These are phyloP conservation scores for Candida koratica DNA, from an alignment of 805 yeast species.

Conservation along the genomic window DNA sequence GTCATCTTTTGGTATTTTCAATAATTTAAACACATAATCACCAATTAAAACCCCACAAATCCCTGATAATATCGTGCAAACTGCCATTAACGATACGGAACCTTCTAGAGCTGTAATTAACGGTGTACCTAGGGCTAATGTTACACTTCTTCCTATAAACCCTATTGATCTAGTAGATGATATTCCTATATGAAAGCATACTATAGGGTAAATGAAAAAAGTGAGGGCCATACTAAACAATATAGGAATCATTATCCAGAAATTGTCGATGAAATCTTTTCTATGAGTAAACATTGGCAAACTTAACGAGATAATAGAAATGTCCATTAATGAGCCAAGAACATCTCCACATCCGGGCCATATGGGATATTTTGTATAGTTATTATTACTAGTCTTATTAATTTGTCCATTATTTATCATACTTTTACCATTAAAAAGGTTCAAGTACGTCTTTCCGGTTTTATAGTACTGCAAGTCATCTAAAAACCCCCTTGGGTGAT, in stretches of 20 bases:
- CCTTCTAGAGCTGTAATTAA: constrained; percentile 65
- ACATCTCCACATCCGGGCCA: constrained; percentile 86
- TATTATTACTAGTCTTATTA: constrained; percentile 11
- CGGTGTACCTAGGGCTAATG: constrained; percentile 77
- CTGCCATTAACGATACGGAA: constrained; percentile 68
- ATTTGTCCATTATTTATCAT: constrained; percentile 26
- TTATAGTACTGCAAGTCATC: constrained; percentile 52
- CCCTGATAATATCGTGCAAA: constrained; percentile 73
- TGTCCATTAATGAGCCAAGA: constrained; percentile 65
- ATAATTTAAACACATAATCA: constrained; percentile 46
- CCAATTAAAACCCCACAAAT: constrained; percentile 69
- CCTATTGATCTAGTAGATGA: constrained; percentile 60
- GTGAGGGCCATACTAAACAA: constrained; percentile 51
- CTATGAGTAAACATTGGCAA: constrained; percentile 77
- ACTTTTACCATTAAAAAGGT: constrained; percentile 46
- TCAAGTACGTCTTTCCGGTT: constrained; percentile 64
- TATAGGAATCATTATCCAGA: constrained; percentile 58
- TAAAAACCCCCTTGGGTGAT: constrained; percentile 46
- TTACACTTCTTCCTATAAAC: constrained; percentile 74
- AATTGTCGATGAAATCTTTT: constrained; percentile 56
- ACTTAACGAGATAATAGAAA: constrained; percentile 70
- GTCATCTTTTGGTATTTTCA: constrained; percentile 57
- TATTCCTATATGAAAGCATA: constrained; percentile 64
- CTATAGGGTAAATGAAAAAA: constrained; percentile 66
- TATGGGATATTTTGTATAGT: constrained; percentile 30